Base-by-base conservation (phyloP, 2,329 filamentous ascomycete genomes). In the Calonectria honghensis region DNA sequence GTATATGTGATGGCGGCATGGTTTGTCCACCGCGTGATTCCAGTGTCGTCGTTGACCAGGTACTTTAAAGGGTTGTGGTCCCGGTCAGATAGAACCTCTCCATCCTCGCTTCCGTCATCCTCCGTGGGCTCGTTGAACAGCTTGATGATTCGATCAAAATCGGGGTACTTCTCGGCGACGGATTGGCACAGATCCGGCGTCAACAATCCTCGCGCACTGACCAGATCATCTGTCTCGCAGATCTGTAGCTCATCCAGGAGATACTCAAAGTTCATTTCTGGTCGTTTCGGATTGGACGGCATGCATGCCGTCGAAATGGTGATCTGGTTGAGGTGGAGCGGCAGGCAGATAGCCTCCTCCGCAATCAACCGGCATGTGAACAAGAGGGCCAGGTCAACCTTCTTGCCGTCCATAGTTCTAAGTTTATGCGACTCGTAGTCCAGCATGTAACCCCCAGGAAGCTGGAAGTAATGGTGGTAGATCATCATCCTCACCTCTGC, bases 231-330 rank as follows among this genome's bases (percentile, higher is more conserved):
- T n/a, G 57, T 63, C 35, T 63, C 57, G n/a, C 57, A 39, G 35
- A 63, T 63, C 35, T 63, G 57, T 7, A 63, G 24, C 57, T 63
- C 57, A 39, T 63, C 57, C 35, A 63, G 57, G 13, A 63, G 57
- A 27, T 63, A 63, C 35, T 63, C 57, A 41, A 41, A 63, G 57
- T 63, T 63, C 57, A 63, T 63, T 39, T 63, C 57, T 29, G 57
- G 57, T 16, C 39, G 39, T 11, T 41, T 39, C n/a, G 57, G 32
- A 20, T 63, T 39, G 7, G 32, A 24, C 14, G 39, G 57, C 24
- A 63, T 27, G 2, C 20, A 7, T 3, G 57, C 57, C 2, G 57
- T 63, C 24, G 57, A 63, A 39, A 63, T 41, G n/a, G 13, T 63
- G 35, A 63, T 63, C 2, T 39, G 14, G 57, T 63, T 63, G 24